Evolutionary conservation across 768 basidiomycete genomes (phyloP).

Genomic region (Phylloporus sp.): DNA sequence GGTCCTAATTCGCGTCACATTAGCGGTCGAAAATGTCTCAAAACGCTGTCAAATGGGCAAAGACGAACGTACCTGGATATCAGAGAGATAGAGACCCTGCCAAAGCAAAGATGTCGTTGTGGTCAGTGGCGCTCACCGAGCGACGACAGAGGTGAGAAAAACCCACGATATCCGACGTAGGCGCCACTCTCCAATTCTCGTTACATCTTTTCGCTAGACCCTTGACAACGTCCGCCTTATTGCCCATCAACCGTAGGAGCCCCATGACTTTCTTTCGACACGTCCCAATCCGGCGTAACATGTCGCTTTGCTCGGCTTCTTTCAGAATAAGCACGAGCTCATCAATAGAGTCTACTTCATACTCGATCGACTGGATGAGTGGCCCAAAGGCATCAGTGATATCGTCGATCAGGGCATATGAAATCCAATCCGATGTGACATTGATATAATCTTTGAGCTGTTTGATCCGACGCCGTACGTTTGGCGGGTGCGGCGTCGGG

Average conservation of each 20-base stretch:
- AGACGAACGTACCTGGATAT: constrained; percentile 91
- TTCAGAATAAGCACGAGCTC: constrained; percentile 96
- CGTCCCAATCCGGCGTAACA: constrained; percentile 94
- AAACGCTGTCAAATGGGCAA: not conserved
- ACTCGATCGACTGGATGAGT: constrained; percentile 96
- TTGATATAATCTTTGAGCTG: constrained; percentile 98
- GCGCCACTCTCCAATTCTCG: constrained; percentile 98
- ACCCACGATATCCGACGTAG: constrained; percentile 91
- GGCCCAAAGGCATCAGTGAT: constrained; percentile 99
- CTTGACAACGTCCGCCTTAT: constrained; percentile 99
- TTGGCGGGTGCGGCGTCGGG: constrained; percentile 95
- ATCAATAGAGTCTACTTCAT: constrained; percentile 98
- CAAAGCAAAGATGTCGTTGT: not conserved
- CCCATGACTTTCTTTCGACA: constrained; percentile 99
- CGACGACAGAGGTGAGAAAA: not conserved
- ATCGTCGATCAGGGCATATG: constrained; percentile 98
- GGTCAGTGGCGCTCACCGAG: constrained; percentile 2
- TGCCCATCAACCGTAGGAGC: constrained; percentile 91
- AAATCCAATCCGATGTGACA: constrained; percentile 99
- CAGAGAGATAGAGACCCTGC: constrained; percentile 90
- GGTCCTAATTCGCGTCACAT: constrained; percentile 51
- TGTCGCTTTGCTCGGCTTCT: constrained; percentile 73
- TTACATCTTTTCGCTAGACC: constrained; percentile 97
- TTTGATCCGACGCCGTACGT: constrained; percentile 95
- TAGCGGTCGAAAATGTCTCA: not conserved